Evolutionary conservation across 306 rosid species (phyloP), one percentile per base, ranked within the genome.

Genomic region (Clitoria ternatea): DNA sequence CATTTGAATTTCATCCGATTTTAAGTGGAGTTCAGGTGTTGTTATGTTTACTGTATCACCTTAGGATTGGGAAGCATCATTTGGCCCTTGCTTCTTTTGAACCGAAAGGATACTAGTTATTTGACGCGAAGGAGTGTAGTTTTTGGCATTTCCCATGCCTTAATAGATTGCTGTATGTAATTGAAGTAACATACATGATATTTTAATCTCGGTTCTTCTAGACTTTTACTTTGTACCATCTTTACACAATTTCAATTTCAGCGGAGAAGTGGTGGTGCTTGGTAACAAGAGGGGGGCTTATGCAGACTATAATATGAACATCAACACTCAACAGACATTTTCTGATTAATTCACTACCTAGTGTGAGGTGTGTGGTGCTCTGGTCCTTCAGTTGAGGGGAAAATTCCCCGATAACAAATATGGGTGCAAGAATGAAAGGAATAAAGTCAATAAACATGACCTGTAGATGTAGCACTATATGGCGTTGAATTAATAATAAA

Each of bases 151-250:
- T 49, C 53, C 62, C 2, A 22, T 27, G 65, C 29, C 4, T 63
- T 68, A 54, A 30, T 48, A 70, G n/a, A 32, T 50, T 69, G 56
- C 22, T 66, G 70, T 48, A 19, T 66, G 70, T 48, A 66, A 24
- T 42, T 5, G 39, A 14, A 8, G 5, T 45, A 30, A 52, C n/a
- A n/a, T n/a, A 39, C 56, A 15, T 29, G 20, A 55, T 55, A 17
- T 55, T 23, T 45, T 35, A 23, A 40, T 9, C 29, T 13, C 11
- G 1, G 20, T 33, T 45, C 39, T 2, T 55, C 40, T 63, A 43
- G 19, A 39, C 7, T 70, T 43, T 14, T 22, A 30, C 2, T 67
- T 24, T 35, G 35, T n/a, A 54, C 45, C 60, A 15, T 10, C 6
- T 37, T 12, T 12, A 14, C 13, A 30, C 23, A 37, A 11, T 37